Percentiles rank a stretch among this genome's conserved stretches.
Evolutionary conservation across 495 filamentous ascomycete species (phyloP).

Genomic region (Tricharina praecox): DNA sequence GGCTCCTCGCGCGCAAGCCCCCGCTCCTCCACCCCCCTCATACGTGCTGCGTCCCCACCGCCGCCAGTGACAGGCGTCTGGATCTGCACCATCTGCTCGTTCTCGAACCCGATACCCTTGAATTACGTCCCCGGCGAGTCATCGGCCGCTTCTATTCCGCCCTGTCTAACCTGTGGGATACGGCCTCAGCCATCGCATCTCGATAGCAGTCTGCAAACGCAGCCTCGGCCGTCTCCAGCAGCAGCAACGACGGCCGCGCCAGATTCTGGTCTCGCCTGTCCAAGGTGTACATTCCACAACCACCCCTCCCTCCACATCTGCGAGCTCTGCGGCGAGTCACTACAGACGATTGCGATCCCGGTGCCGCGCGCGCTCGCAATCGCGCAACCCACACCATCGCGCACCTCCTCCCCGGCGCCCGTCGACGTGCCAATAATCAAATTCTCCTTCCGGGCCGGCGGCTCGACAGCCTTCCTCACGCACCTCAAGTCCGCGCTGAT

Average conservation of each 20-base stretch:
- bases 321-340: conserved; percentile 63
- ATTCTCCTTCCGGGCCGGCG: conserved; percentile 75
- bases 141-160: conserved; percentile 55
- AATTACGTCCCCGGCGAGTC: conserved; percentile 73
- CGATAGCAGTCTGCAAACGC: conserved; percentile 26
- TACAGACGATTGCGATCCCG: not conserved
- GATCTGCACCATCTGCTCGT: conserved; percentile 93
- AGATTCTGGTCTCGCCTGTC: conserved; percentile 47
- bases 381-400: too few relatives aligned
- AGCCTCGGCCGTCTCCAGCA: not conserved
- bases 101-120: conserved; percentile 85
- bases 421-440: conserved; percentile 58
- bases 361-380: too few relatives aligned
- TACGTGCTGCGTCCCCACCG: conserved; percentile 34
- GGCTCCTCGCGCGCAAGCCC: conserved; percentile 35
- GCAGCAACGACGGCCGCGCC: not conserved
- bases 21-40: conserved; percentile 34
- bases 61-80: conserved; percentile 54
- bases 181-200: conserved; percentile 45
- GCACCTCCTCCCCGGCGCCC: conserved; percentile 20
- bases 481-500: conserved; percentile 70
- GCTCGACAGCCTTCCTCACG: conserved; percentile 80
- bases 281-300: conserved; percentile 85
- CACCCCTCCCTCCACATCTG: conserved; percentile 73
- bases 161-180: conserved; percentile 87